Percentiles rank a stretch among this genome's conserved stretches.
Conservation (phyloP, 805 yeast genomes). For the Candida khao-thaluensis region DNA sequence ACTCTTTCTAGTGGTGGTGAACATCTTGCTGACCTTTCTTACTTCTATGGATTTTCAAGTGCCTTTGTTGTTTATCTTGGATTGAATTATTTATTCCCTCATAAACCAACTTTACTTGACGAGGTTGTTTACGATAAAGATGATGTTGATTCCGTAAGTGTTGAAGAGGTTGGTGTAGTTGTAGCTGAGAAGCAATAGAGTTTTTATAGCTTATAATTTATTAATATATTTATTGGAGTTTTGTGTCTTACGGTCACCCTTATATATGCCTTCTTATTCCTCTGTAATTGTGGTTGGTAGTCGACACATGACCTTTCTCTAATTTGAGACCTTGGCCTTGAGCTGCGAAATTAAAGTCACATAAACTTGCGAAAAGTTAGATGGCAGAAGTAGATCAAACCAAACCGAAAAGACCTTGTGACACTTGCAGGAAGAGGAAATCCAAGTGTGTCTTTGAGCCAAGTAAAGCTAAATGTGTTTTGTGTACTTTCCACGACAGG, state of each 20-base stretch:
- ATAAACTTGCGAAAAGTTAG: not conserved
- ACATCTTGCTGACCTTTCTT: constrained; percentile 12
- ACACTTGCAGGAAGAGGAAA: constrained; percentile 14
- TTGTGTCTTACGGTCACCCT: too few species aligned
- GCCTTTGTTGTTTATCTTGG: constrained; percentile 11
- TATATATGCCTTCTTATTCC: too few species aligned
- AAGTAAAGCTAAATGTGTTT: constrained; percentile 7
- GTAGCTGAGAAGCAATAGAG: not conserved
- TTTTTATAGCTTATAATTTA: not conserved
- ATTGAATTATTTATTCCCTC: constrained; percentile 12
- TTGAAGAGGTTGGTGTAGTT: constrained; percentile 2
- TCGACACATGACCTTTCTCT: too few species aligned
- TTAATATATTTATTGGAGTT: not conserved
- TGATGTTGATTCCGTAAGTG: constrained; percentile 1
- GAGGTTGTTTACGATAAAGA: constrained; percentile 8
- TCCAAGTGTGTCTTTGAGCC: constrained; percentile 15
- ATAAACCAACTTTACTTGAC: constrained; percentile 9
- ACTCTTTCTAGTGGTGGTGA: constrained; percentile 8
- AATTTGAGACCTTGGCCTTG: too few species aligned
- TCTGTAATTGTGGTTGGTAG: too few species aligned
- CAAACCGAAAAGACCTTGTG: constrained; percentile 14
- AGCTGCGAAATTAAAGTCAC: too few species aligned
- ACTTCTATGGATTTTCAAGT: constrained; percentile 13
- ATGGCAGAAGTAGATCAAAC: constrained; percentile 3
- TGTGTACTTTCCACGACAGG: constrained; percentile 9